These are phyloP conservation scores for Patellifolia procumbens DNA, from an alignment of 179 eudicot species.

Conservation along the genomic window DNA sequence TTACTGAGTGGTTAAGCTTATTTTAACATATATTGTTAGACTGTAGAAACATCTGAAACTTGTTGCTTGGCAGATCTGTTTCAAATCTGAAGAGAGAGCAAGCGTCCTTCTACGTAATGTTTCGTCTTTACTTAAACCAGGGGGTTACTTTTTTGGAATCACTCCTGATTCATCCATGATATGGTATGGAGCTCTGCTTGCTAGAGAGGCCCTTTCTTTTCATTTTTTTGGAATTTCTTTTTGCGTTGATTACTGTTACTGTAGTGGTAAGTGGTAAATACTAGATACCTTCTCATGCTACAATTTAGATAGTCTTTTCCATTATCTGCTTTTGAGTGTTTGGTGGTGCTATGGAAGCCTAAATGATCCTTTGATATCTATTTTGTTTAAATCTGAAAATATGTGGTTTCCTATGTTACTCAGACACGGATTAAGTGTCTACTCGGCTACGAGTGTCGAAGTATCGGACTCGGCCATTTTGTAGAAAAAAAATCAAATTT, in stretches of 20 bases:
- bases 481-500: no score
- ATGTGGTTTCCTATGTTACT: background rate
- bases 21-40: background rate
- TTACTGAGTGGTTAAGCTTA: background rate
- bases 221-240: conserved; percentile 5
- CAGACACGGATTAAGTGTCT: no score
- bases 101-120: conserved; percentile 78
- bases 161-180: conserved; percentile 96
- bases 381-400: background rate
- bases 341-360: background rate
- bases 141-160: conserved; percentile 94
- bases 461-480: no score
- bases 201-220: conserved; percentile 14
- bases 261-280: no score
- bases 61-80: conserved; percentile 63
- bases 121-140: conserved; percentile 85
- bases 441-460: no score
- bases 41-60: conserved; percentile 7
- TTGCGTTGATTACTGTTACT: background rate
- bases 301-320: background rate
- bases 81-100: conserved; percentile 86
- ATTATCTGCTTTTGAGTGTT: background rate
- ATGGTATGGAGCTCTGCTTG: conserved; percentile 62
- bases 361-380: background rate
- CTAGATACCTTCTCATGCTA: conserved; percentile 2